Percentiles rank a stretch among this genome's conserved stretches.
These are phyloP conservation scores for Gossypium raimondii DNA, from an alignment of 345 rosid genomes.

Conservation along the genomic window DNA sequence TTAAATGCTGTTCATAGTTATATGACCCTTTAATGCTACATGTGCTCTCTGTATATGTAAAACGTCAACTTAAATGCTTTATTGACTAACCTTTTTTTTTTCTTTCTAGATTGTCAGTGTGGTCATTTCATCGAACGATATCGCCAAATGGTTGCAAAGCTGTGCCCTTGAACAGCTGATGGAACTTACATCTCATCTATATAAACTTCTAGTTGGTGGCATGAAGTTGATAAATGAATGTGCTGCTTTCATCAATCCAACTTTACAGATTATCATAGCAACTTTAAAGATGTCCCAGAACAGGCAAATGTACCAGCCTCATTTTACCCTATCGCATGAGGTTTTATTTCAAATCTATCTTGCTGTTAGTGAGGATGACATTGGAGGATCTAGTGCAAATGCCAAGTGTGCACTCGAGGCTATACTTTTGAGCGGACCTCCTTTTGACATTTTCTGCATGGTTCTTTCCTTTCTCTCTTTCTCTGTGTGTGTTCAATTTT, in stretches of 20 bases:
- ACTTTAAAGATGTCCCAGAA: slow-evolving; percentile 69
- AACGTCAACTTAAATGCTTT: neutral
- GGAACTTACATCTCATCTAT: slow-evolving; percentile 60
- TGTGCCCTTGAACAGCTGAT: slow-evolving; percentile 70
- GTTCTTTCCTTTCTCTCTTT: slow-evolving; percentile 26
- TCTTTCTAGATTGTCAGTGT: slow-evolving; percentile 46
- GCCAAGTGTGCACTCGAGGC: slow-evolving; percentile 58
- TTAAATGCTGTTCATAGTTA: neutral
- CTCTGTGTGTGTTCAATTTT: neutral
- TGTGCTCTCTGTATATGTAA: neutral
- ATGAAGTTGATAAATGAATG: slow-evolving; percentile 40
- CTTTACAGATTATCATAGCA: slow-evolving; percentile 45
- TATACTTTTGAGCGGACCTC: slow-evolving; percentile 68
- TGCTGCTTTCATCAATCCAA: slow-evolving; percentile 32
- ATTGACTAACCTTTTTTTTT: neutral
- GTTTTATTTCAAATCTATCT: slow-evolving; percentile 58
- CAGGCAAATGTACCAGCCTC: slow-evolving; percentile 68
- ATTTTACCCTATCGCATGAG: slow-evolving; percentile 59
- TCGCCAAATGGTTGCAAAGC: slow-evolving; percentile 68
- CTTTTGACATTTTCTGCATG: slow-evolving; percentile 50
- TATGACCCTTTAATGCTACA: neutral
- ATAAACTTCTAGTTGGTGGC: slow-evolving; percentile 48
- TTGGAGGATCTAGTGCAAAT: slow-evolving; percentile 30
- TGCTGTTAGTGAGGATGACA: slow-evolving; percentile 29
- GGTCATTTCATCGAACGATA: slow-evolving; percentile 46